phyloP scores from a whole-genome alignment of 2,329 filamentous ascomycete species.

The Sphaceloma murrayae region DNA sequence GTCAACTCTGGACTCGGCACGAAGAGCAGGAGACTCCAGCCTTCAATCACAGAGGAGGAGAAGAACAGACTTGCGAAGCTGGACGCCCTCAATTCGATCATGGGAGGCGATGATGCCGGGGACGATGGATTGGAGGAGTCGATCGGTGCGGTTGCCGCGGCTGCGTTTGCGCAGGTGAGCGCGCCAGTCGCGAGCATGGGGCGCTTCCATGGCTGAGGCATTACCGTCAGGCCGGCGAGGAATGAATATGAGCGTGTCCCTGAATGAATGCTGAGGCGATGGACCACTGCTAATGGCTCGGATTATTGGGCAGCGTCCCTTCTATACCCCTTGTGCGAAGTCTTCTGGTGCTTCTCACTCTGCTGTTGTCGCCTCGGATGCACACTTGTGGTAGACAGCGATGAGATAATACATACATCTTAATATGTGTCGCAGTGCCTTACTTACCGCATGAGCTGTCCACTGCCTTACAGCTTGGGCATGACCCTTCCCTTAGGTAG shows the following conservation, averaged over 20 bases:
- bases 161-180: conserved; percentile 2
- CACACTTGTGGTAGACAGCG: too few species aligned
- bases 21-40: neutral
- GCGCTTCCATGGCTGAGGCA: too few species aligned
- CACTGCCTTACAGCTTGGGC: neutral
- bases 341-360: too few species aligned
- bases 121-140: neutral
- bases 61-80: conserved; percentile 30
- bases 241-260: conserved; percentile 10
- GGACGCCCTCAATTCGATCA: conserved; percentile 26
- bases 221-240: too few species aligned
- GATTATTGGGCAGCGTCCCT: too few species aligned
- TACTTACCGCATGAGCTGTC: too few species aligned
- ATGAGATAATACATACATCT: too few species aligned
- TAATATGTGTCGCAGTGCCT: too few species aligned
- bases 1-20: conserved; percentile 4
- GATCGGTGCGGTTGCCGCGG: conserved; percentile 1
- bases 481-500: neutral
- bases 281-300: too few species aligned
- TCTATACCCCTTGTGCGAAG: too few species aligned
- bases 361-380: too few species aligned
- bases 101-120: conserved; percentile 15
- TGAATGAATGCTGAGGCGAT: too few species aligned
- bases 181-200: conserved; percentile 3
- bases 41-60: conserved; percentile 22